These are phyloP conservation scores for Boletus pseudo-olivaceus DNA, from an alignment of 768 basidiomycete species.

Conservation along the genomic window DNA sequence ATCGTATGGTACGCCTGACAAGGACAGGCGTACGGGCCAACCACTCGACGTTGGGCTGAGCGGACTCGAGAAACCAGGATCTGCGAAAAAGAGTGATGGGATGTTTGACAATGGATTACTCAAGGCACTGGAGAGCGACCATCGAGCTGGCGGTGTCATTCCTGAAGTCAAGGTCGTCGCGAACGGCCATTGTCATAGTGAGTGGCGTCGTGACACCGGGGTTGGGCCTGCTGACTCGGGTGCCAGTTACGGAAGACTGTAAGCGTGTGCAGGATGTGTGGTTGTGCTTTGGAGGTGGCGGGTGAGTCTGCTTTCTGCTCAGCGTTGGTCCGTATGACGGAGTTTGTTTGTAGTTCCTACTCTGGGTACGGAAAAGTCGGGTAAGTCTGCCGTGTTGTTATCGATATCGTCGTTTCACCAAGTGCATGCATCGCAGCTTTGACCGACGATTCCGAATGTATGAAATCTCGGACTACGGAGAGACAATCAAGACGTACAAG, in stretches of 20 bases:
- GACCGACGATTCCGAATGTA: conserved; percentile 90
- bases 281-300: conserved; percentile 88
- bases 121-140: conserved; percentile 67
- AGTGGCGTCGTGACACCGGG: conserved; percentile 16
- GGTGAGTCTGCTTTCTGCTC: conserved; percentile 41
- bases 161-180: conserved; percentile 84
- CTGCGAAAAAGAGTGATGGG: conserved; percentile 68
- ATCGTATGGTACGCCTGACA: conserved; percentile 68
- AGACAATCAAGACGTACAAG: conserved; percentile 89
- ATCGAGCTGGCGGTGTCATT: conserved; percentile 42
- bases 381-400: conserved; percentile 34
- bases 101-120: conserved; percentile 85
- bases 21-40: conserved; percentile 53
- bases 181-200: conserved; percentile 89
- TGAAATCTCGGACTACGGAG: conserved; percentile 84
- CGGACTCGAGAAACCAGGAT: conserved; percentile 55
- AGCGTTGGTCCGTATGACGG: neutral
- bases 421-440: conserved; percentile 46
- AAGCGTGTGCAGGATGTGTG: conserved; percentile 82
- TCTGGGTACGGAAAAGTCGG: conserved; percentile 79
- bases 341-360: conserved; percentile 52
- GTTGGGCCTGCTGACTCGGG: conserved; percentile 11
- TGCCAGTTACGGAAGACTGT: conserved; percentile 82
- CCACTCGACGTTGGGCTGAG: conserved; percentile 67
- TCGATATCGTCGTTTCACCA: neutral